phyloP scores from a whole-genome alignment of 176 grass and related monocot species.

The Oryza rufipogon region DNA sequence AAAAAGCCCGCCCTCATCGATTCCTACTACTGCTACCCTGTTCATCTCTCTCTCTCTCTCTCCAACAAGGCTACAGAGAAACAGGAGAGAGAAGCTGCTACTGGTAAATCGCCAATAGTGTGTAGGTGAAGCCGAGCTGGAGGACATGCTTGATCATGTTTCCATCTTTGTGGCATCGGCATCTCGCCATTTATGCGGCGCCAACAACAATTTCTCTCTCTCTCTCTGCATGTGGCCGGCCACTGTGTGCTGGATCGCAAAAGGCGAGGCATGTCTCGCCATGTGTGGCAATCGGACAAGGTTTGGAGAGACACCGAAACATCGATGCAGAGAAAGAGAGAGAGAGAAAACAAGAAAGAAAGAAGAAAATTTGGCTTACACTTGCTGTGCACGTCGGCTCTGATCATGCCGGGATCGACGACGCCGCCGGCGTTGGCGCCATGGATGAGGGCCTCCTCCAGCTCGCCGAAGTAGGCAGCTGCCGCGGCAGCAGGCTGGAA shows the following conservation, averaged over 20 bases:
- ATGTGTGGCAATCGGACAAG: conserved; percentile 48
- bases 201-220: background rate
- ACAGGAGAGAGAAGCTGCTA: conserved; percentile 21
- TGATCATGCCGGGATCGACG: conserved; percentile 48
- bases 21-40: background rate
- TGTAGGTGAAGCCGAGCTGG: background rate
- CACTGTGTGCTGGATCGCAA: conserved; percentile 48
- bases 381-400: conserved; percentile 53
- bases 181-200: conserved; percentile 60
- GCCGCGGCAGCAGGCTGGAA: conserved; percentile 60
- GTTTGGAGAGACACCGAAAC: conserved; percentile 10
- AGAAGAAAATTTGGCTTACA: conserved; percentile 24
- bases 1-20: conserved; percentile 30
- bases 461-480: conserved; percentile 69
- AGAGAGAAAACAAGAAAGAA: background rate
- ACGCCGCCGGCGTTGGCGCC: conserved; percentile 38
- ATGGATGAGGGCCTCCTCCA: conserved; percentile 92
- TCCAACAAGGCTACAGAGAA: background rate
- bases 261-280: conserved; percentile 68
- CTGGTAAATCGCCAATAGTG: conserved; percentile 11
- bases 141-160: conserved; percentile 30
- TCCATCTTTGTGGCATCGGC: conserved; percentile 55
- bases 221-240: conserved; percentile 45
- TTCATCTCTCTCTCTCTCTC: conserved; percentile 16
- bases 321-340: conserved; percentile 19